Evolutionary conservation across 768 basidiomycete species (phyloP).

Genomic region (Mycena venus): DNA sequence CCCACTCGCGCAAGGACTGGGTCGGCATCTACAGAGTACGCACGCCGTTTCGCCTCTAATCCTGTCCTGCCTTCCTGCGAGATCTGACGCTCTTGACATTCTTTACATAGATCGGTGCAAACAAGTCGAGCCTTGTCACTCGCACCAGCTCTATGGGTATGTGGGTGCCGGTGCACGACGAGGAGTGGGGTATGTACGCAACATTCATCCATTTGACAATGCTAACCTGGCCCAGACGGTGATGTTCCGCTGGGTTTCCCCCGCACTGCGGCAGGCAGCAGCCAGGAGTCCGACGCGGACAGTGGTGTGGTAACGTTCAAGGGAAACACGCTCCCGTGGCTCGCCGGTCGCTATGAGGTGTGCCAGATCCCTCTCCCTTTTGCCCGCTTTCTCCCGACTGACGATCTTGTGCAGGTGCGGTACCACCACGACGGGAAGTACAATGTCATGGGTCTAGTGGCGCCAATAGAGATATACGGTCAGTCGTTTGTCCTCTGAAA

Average conservation of each 20-base stretch:
- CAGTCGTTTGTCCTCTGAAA: slow-evolving; percentile 41
- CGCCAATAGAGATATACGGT: slow-evolving; percentile 93
- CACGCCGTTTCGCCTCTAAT: slow-evolving; percentile 17
- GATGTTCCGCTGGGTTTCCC: slow-evolving; percentile 73
- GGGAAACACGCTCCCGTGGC: slow-evolving; percentile 88
- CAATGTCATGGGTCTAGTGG: slow-evolving; percentile 91
- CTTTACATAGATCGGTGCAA: slow-evolving; percentile 80
- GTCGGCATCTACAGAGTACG: slow-evolving; percentile 90
- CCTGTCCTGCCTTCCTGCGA: slow-evolving; percentile 7
- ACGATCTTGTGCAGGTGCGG: slow-evolving; percentile 64
- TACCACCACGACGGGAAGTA: slow-evolving; percentile 99
- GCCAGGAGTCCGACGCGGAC: slow-evolving; percentile 56
- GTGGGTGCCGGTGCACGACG: slow-evolving; percentile 93
- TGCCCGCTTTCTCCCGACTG: not conserved
- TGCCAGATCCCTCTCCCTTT: slow-evolving; percentile 27
- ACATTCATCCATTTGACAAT: too few species aligned
- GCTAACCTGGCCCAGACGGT: too few species aligned
- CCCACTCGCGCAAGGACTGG: slow-evolving; percentile 95
- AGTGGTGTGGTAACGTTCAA: slow-evolving; percentile 81
- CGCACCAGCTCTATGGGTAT: slow-evolving; percentile 87
- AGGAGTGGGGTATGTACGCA: too few species aligned
- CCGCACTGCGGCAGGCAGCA: slow-evolving; percentile 47
- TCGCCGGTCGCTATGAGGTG: slow-evolving; percentile 89
- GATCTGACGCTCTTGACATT: slow-evolving; percentile 6
- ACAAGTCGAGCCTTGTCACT: slow-evolving; percentile 86